Evolutionary conservation across 441 rosid genomes (phyloP).

Genomic region (Adansonia gregorii): DNA sequence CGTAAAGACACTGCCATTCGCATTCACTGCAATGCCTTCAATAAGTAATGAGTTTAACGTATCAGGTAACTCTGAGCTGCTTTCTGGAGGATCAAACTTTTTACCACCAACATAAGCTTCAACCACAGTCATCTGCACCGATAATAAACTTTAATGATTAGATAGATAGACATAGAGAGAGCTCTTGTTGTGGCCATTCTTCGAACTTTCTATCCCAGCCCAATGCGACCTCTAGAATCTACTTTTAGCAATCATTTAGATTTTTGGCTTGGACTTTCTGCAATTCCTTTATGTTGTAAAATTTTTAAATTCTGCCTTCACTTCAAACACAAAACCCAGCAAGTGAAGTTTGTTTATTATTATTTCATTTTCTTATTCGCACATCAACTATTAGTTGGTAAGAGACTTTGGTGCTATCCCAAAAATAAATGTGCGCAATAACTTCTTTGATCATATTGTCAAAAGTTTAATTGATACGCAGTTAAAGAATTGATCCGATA

Average conservation of each 20-base stretch:
- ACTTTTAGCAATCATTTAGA: background rate
- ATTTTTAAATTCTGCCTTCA: background rate
- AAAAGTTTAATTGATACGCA: background rate
- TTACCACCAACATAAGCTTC: slow-evolving; percentile 68
- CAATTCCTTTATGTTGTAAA: background rate
- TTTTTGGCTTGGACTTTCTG: background rate
- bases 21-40: slow-evolving; percentile 85
- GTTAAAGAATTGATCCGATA: background rate
- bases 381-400: too few species aligned
- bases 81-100: slow-evolving; percentile 64
- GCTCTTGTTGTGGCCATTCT: too few species aligned
- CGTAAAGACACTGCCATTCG: slow-evolving; percentile 80
- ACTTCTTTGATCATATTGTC: background rate
- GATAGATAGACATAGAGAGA: background rate
- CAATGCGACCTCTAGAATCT: too few species aligned
- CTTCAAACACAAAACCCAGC: background rate
- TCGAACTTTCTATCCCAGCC: too few species aligned
- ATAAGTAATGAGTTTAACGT: slow-evolving; percentile 52
- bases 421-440: background rate
- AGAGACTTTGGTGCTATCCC: background rate
- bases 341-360: background rate
- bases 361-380: background rate
- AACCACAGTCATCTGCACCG: slow-evolving; percentile 80
- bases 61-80: slow-evolving; percentile 55
- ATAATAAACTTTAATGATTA: background rate